Evolutionary conservation across 202 grass and related monocot species (phyloP), one percentile per base, ranked within the genome.

Genomic region (Panicum hallii): DNA sequence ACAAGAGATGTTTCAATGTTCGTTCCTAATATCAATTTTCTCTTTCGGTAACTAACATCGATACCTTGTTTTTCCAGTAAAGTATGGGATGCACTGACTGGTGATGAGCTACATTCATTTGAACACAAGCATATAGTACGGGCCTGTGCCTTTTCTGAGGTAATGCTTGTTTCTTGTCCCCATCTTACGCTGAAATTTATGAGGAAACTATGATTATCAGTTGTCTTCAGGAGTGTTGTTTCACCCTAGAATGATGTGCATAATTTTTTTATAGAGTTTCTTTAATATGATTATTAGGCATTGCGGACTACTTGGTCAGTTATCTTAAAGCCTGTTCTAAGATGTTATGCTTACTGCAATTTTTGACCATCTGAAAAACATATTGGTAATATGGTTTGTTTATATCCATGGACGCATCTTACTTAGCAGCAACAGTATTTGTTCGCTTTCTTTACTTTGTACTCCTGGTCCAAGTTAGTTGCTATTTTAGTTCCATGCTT

Each of bases 61-160:
- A 22, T 9, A 50, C 7, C 19, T 53, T 72, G 68, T 0, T 65
- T 76, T 67, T 76, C 44, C 89, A 99, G 97, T 80, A 99, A 99
- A 94, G 85, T 99, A 82, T 99, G 97, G 97, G 97, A 99, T 86
- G 97, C 97, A 47, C 79, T 99, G 75, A 87, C 93, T 62, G 97
- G 97, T 8, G 92, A 97, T 80, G 97, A 94, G 88, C 80, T 99
- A 26, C 93, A 99, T 82, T 97, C 97, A 11, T 99, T 99, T 83
- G 97, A 99, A 74, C 97, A 99, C 87, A 99, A 97, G 81, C 97
- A 99, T 81, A 99, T 99, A 70, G 97, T 99, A 19, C 91, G 97
- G 63, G 77, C 97, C 26, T 99, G 97, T 89, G 82, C 97, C 36
- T 99, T 96, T 83, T 97, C 91, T 71, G 97, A 99, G 97, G 97